A percentile compares a stretch with the other conserved stretches of the same genome.
Conservation (phyloP, 164 flowering plant genomes). For the Tinospora cordifolia region DNA sequence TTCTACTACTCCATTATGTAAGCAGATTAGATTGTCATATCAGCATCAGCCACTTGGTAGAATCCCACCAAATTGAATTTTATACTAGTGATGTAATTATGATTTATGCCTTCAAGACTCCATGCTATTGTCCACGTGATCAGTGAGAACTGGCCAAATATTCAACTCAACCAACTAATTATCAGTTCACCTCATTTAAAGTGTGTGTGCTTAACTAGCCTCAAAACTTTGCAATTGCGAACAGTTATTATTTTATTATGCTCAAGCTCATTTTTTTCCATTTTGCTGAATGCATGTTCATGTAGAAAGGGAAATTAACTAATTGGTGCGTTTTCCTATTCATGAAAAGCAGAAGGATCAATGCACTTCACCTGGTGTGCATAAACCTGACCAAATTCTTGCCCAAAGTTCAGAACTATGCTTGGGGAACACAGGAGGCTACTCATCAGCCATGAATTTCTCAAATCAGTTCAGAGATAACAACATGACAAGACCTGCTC, state of each 20-base stretch:
- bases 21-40: background rate
- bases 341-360: conserved; percentile 31
- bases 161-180: background rate
- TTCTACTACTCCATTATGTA: background rate
- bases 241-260: background rate
- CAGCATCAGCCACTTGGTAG: background rate
- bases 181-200: background rate
- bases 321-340: background rate
- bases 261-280: background rate
- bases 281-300: no score
- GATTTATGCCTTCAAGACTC: background rate
- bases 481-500: conserved; percentile 24
- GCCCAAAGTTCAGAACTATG: conserved; percentile 33
- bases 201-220: background rate
- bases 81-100: background rate
- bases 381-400: conserved; percentile 32
- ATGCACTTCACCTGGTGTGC: conserved; percentile 14
- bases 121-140: background rate
- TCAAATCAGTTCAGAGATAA: conserved; percentile 32
- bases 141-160: background rate
- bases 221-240: background rate
- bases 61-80: background rate
- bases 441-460: conserved; percentile 23
- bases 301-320: background rate
- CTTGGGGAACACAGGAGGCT: conserved; percentile 29